Conservation (phyloP, 2,329 filamentous ascomycete genomes). For the Dothideomycetes sp. region DNA sequence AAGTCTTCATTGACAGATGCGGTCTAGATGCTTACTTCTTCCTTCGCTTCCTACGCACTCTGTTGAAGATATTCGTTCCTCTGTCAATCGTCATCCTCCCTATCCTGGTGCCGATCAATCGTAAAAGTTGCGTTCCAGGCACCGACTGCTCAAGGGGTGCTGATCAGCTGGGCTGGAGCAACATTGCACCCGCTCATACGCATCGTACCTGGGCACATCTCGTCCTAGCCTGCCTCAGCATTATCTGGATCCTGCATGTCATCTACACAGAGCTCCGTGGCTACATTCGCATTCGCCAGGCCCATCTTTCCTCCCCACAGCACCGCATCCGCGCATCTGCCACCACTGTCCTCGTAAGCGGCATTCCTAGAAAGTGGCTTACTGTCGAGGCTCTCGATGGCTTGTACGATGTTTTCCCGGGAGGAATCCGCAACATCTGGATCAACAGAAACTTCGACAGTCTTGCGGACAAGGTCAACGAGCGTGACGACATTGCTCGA, state of each 20-base stretch:
- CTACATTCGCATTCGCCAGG: constrained; percentile 88
- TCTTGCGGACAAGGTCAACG: constrained; percentile 73
- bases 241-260: constrained; percentile 77
- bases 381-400: constrained; percentile 70
- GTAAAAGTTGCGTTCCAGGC: constrained; percentile 49
- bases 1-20: constrained; percentile 88
- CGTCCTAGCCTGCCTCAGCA: constrained; percentile 64
- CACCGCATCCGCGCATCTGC: constrained; percentile 89
- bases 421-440: constrained; percentile 92
- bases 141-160: constrained; percentile 45
- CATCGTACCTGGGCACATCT: constrained; percentile 76
- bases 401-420: constrained; percentile 91
- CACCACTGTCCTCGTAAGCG: constrained; percentile 87
- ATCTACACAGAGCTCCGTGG: constrained; percentile 78
- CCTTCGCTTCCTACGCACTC: constrained; percentile 74
- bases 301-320: constrained; percentile 88
- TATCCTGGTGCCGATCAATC: constrained; percentile 78
- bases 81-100: constrained; percentile 71
- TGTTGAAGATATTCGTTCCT: constrained; percentile 86
- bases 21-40: constrained; percentile 97
- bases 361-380: constrained; percentile 86
- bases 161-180: constrained; percentile 79
- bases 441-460: constrained; percentile 83
- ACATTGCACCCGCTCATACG: constrained; percentile 59
- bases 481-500: constrained; percentile 61